Evolutionary conservation across 73 alveolate species (phyloP).

Genomic region (Breviolum minutum): DNA sequence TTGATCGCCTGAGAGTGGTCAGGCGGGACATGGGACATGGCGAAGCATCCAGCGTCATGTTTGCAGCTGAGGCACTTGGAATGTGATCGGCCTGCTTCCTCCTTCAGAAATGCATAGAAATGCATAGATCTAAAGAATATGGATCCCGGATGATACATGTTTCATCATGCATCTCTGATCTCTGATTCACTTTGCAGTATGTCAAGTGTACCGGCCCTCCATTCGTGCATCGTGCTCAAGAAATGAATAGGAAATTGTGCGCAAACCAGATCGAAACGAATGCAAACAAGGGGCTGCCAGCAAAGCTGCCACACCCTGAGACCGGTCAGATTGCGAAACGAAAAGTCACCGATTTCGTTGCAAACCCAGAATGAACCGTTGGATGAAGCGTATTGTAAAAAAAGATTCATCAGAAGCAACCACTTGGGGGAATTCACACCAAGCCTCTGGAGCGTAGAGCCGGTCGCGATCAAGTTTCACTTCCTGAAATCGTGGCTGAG

Average conservation of each 20-base stretch:
- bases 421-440: neutral
- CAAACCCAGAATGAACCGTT: too few species aligned
- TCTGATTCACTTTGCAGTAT: too few species aligned
- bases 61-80: neutral
- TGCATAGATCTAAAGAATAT: too few species aligned
- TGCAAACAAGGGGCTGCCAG: conserved; percentile 20
- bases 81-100: conserved; percentile 16
- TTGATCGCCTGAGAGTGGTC: neutral
- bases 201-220: too few species aligned
- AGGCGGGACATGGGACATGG: neutral
- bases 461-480: neutral
- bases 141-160: too few species aligned
- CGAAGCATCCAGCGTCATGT: neutral
- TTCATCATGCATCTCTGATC: too few species aligned
- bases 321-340: neutral
- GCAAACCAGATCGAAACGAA: too few species aligned
- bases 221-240: neutral
- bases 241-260: neutral
- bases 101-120: neutral
- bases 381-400: too few species aligned
- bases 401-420: neutral
- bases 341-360: too few species aligned
- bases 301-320: neutral
- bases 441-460: neutral
- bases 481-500: neutral